Base-by-base conservation (phyloP, 768 basidiomycete species). In the Mycena metata region DNA sequence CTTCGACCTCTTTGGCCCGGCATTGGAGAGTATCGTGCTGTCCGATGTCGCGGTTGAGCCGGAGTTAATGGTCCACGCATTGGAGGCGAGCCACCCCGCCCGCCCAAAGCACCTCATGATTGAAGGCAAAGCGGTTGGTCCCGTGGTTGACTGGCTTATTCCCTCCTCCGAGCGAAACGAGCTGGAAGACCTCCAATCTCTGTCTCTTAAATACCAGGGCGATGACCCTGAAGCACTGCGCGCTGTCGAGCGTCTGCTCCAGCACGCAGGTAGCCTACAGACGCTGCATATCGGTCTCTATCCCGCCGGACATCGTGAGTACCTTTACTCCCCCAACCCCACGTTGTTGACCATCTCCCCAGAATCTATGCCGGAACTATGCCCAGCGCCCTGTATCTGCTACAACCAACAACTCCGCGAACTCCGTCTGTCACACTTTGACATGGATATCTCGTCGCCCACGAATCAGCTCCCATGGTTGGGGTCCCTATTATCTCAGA, bases 401-500 rank as follows among this genome's bases (percentile, higher is more conserved):
- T 60, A 66, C n/a, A 66, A 60, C 42, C 58, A 47, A 3, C 35
- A 55, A 24, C 58, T 66, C 23, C 51, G 52, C 51, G 58, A 66
- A 47, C 50, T 66, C 43, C 65, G 24, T 21, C 35, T 66, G 59
- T 54, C 59, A 33, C 52, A 66, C 54, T 61, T 60, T 47, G 66
- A 61, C 54, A 61, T 61, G 66, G 52, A 67, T 47, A 56, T 49
- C 26, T 47, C 59, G 33, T 67, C 66, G 17, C 60, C 66, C 1
- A 61, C 66, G 60, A 67, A 67, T 67, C 59, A 67, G 66, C 66
- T 67, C 41, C 60, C 66, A 15, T 61, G 59, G 66, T 45, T 67
- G 26, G 51, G 15, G 3, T 61, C 66, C 8, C 24, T 67, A 24
- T n/a, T 67, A 26, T 35, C 66, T 5, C 59, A 47, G 54, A 55